phyloP scores from a whole-genome alignment of 331 rosid species.

The Acacia pycnantha region DNA sequence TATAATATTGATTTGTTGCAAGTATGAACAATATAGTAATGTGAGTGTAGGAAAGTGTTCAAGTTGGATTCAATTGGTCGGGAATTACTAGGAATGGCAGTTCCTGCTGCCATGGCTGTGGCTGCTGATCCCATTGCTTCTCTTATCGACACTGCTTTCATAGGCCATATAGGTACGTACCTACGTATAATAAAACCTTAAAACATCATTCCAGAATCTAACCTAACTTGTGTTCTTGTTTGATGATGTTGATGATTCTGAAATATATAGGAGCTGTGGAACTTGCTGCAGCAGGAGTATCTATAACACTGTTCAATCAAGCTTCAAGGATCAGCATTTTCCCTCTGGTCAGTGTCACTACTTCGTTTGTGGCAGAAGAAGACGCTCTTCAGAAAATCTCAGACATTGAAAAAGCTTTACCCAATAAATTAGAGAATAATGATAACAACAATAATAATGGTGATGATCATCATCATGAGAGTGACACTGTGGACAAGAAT shows the following conservation, averaged over 20 bases:
- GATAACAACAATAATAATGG: background rate
- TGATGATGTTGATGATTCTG: background rate
- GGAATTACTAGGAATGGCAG: constrained; percentile 57
- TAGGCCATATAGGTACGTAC: constrained; percentile 60
- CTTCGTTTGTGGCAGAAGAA: constrained; percentile 80
- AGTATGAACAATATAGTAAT: background rate
- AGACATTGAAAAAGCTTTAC: background rate
- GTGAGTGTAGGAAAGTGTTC: constrained; percentile 50
- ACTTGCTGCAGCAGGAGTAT: constrained; percentile 79
- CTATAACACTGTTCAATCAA: constrained; percentile 72
- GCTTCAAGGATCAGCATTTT: constrained; percentile 76
- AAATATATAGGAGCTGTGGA: constrained; percentile 59
- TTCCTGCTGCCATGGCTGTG: constrained; percentile 71
- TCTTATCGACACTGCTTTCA: constrained; percentile 73
- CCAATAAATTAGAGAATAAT: background rate
- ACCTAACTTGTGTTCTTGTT: background rate
- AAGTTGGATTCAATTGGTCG: constrained; percentile 56
- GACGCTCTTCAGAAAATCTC: constrained; percentile 43
- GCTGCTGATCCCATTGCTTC: constrained; percentile 86
- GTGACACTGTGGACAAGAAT: background rate
- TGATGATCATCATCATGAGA: background rate
- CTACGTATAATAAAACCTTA: background rate
- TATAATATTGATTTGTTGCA: no score
- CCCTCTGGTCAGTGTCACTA: constrained; percentile 72
- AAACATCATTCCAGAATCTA: background rate